Conservation (phyloP, 805 yeast genomes). For the Starmerella floris region DNA sequence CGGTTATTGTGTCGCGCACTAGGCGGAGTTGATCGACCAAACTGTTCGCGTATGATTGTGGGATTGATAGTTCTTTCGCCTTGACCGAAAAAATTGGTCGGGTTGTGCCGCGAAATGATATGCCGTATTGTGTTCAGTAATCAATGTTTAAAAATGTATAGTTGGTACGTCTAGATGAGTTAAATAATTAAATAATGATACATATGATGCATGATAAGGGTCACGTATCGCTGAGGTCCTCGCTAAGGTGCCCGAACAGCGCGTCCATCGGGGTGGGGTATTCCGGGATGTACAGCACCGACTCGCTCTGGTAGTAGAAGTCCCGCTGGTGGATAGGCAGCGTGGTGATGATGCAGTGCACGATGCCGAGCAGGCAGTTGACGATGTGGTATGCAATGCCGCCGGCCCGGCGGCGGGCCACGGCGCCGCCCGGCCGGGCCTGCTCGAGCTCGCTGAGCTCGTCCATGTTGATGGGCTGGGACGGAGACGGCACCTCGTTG, state of each 20-base stretch:
- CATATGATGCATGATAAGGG: neutral
- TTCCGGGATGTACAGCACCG: constrained; percentile 16
- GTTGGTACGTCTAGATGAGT: too few relatives aligned
- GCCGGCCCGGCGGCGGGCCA: neutral
- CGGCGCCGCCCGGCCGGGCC: neutral
- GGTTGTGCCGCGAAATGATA: too few relatives aligned
- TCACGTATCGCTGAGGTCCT: neutral
- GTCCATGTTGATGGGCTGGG: constrained; percentile 7
- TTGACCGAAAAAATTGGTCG: too few relatives aligned
- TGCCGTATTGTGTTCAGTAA: too few relatives aligned
- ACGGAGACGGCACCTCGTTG: constrained; percentile 5
- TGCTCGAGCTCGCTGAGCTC: constrained; percentile 2
- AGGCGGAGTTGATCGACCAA: too few relatives aligned
- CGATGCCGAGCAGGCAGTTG: constrained; percentile 18
- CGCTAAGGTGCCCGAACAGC: constrained; percentile 14
- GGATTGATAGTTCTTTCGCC: too few relatives aligned
- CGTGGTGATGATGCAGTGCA: constrained; percentile 18
- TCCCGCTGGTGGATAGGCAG: constrained; percentile 19
- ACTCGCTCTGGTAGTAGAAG: constrained; percentile 1
- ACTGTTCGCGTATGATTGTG: too few relatives aligned
- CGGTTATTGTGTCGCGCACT: too few relatives aligned
- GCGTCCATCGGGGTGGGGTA: constrained; percentile 20
- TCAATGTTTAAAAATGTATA: too few relatives aligned
- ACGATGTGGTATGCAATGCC: constrained; percentile 13
- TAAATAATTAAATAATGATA: neutral